Base-by-base conservation (phyloP, 2,329 filamentous ascomycete species). In the Fusarium hainanense region DNA sequence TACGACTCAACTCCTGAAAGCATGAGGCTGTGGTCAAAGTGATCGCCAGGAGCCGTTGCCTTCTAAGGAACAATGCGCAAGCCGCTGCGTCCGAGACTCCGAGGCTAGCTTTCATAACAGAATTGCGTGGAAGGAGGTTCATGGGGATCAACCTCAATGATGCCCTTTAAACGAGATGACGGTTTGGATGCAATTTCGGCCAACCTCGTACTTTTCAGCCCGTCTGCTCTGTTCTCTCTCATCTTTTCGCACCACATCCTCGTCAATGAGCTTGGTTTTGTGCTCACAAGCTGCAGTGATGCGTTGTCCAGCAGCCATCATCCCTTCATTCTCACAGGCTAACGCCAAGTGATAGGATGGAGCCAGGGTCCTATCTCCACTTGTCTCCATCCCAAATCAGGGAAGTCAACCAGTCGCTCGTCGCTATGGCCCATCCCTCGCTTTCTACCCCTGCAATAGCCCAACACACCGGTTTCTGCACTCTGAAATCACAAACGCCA, bases 251-350 rank as follows among this genome's bases (percentile, higher is more conserved):
- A 58, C 49, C 46, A 40, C 49, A 59, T 61, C 44, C 63, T 59
- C 69, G 63, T 66, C 56, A 21, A 34, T 14, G 47, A 64, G 61
- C 71, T 73, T 73, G 62, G 51, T 74, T 75, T 74, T 71, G 68
- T 68, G 68, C 68, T 73, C 72, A 67, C 58, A 58, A 68, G 62
- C 77, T 82, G 81, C 81, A 82, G 65, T 77, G 80, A 77, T 83
- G 81, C 74, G 81, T 79, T 83, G 81, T 80, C 76, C 76, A 81
- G 80, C 83, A 84, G 78, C 79, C 78, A 78, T 79, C 63, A 79
- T 79, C 78, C 78, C 77, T 81, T 77, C 74, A 78, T 74, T 74
- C 80, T 77, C 75, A 76, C 75, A 77, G 68, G 74, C 63, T 75
- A 68, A 69, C 67, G 63, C 64, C 60, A 73, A 74, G 66, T 82